Conservation (phyloP, 1,284 basidiomycete species). For the Xerocomus cyaneibrunnescens region DNA sequence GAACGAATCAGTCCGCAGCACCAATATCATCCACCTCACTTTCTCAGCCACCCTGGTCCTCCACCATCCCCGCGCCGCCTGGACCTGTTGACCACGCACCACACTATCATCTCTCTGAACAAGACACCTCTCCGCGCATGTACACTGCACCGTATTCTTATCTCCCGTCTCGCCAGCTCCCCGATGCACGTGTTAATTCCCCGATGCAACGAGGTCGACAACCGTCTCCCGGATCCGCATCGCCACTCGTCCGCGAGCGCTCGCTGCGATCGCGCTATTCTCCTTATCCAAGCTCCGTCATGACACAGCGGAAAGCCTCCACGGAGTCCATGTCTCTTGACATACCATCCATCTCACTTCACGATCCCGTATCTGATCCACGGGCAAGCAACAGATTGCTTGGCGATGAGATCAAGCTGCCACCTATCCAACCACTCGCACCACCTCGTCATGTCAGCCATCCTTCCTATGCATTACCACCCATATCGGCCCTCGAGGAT, state of each 20-base stretch:
- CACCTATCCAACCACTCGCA: slow-evolving; percentile 49
- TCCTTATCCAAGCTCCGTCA: slow-evolving; percentile 40
- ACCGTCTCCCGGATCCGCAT: slow-evolving; percentile 29
- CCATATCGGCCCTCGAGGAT: slow-evolving; percentile 66
- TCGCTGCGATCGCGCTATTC: slow-evolving; percentile 39
- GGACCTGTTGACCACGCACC: slow-evolving; percentile 24
- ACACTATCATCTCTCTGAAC: slow-evolving; percentile 28
- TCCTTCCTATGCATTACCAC: slow-evolving; percentile 54
- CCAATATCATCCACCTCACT: slow-evolving; percentile 22
- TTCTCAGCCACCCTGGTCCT: slow-evolving; percentile 32
- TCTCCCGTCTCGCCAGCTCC: slow-evolving; percentile 29
- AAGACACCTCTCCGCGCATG: slow-evolving; percentile 26
- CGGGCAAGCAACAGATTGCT: slow-evolving; percentile 22
- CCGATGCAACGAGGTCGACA: slow-evolving; percentile 30
- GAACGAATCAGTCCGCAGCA: slow-evolving; percentile 38
- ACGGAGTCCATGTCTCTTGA: slow-evolving; percentile 42
- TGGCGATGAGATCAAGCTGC: slow-evolving; percentile 47
- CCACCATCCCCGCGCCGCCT: slow-evolving; percentile 25
- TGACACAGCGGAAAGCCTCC: slow-evolving; percentile 29
- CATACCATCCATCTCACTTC: slow-evolving; percentile 40
- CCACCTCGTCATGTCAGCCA: slow-evolving; percentile 32
- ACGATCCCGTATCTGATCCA: slow-evolving; percentile 23
- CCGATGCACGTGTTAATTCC: slow-evolving; percentile 28
- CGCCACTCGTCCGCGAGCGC: slow-evolving; percentile 34
- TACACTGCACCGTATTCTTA: slow-evolving; percentile 32